phyloP scores from a whole-genome alignment of 768 basidiomycete species.

The Hypholoma sublateritium region DNA sequence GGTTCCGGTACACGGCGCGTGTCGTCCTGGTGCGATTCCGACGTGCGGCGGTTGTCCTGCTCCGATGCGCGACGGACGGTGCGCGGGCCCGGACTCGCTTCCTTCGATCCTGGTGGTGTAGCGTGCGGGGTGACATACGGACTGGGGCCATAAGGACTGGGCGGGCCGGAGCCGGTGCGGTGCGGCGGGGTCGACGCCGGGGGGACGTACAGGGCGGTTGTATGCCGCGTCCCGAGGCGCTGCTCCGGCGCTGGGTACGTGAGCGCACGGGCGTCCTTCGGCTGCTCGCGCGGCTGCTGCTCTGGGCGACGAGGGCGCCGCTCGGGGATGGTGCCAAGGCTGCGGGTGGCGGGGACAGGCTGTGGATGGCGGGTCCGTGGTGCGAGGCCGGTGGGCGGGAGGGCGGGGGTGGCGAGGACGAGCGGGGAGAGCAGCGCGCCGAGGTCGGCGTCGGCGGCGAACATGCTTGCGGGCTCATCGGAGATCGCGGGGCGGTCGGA shows the following conservation, averaged over 20 bases:
- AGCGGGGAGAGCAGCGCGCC: slow-evolving; percentile 38
- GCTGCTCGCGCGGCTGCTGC: neutral
- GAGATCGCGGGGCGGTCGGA: slow-evolving; percentile 29
- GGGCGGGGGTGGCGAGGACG: slow-evolving; percentile 24
- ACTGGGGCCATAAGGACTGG: neutral
- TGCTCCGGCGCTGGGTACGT: slow-evolving; percentile 3
- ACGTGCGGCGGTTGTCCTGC: no score
- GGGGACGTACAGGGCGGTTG: slow-evolving; percentile 13
- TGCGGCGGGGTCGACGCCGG: neutral
- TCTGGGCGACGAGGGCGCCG: neutral
- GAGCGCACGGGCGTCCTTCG: neutral
- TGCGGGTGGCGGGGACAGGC: slow-evolving; percentile 29
- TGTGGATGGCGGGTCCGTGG: slow-evolving; percentile 25
- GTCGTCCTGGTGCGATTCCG: neutral
- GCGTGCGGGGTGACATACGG: neutral
- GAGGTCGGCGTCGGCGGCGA: neutral
- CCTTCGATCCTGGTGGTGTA: neutral
- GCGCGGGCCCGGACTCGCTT: neutral
- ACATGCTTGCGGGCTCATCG: slow-evolving; percentile 43
- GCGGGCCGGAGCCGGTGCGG: neutral
- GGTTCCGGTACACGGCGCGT: neutral
- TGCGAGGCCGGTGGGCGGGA: neutral
- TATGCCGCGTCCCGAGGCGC: slow-evolving; percentile 13
- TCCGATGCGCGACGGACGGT: no score
- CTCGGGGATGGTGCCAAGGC: slow-evolving; percentile 42